Base-by-base conservation (phyloP, 1,284 basidiomycete species). In the Austroboletus novae-zelandiae region DNA sequence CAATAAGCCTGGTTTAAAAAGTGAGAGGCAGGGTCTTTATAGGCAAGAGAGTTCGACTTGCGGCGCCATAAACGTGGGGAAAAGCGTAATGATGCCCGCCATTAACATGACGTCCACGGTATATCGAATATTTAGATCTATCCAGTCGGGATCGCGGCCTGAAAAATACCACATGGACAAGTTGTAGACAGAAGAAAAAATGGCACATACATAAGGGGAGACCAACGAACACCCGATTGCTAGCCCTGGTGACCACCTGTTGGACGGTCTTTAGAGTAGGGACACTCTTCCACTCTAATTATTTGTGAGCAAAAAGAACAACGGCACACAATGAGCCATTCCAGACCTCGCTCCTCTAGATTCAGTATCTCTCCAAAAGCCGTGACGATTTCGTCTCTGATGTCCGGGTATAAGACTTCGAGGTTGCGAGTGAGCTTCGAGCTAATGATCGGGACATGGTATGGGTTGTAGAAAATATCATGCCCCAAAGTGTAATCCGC, bases 61-160 rank as follows among this genome's bases (percentile, higher is more conserved):
- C 77, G 70, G 67, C 51, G 66, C 67, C 34, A 77, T 50, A 43
- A 74, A 63, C 1, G 57, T 52, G 0, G 77, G 77, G 47, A 73
- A 70, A 2, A 71, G 18, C 8, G 58, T 57, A 34, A 79, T 60
- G 6, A 65, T 39, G 6, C 0, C 62, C 63, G 25, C 54, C 63
- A 40, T 64, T 65, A 8, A 70, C 43, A 32, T 10, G 11, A 74
- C 62, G 34, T 71, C 66, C 8, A 67, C 23, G 0, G 74, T 65
- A 47, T 67, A 72, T 1, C 60, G 40, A 6, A 71, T 65, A 45
- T 62, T 71, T 11, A 76, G 57, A 9, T 62, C 55, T 17, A 61
- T 50, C 52, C 66, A 77, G 6, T 71, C 71, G 8, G 56, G 58
- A 45, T 75, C 51, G 18, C 74, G 64, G 54, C 76, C 77, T 77